A percentile compares a stretch with the other conserved stretches of the same genome.
Conservation (phyloP, 202 grass and related monocot genomes). For the Elaeis oleifera region DNA sequence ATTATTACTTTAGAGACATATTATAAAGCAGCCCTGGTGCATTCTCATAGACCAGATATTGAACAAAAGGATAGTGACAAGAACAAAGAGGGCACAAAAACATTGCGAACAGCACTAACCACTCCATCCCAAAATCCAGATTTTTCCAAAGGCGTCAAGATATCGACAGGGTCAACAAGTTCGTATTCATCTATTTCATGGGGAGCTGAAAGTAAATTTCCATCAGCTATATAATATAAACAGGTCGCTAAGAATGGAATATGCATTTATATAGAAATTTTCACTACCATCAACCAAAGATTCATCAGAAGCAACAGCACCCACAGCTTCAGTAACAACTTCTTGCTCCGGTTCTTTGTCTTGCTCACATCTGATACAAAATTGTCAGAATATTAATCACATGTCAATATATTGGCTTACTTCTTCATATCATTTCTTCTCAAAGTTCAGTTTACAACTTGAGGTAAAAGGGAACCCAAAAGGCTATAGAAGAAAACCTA, state of each 20-base stretch:
- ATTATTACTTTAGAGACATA: slow-evolving; percentile 10
- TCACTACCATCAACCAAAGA: slow-evolving; percentile 45
- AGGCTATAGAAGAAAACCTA: too few relatives aligned
- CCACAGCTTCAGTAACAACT: slow-evolving; percentile 47
- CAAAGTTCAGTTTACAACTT: not conserved
- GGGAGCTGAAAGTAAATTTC: slow-evolving; percentile 51
- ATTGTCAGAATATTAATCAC: slow-evolving; percentile 16
- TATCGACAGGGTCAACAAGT: slow-evolving; percentile 95
- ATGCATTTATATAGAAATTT: too few relatives aligned
- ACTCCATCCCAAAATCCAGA: slow-evolving; percentile 99
- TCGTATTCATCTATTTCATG: slow-evolving; percentile 98
- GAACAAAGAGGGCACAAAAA: not conserved
- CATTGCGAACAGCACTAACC: slow-evolving; percentile 41
- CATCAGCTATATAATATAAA: slow-evolving; percentile 15
- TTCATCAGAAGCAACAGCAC: slow-evolving; percentile 48
- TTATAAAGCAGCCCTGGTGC: not conserved
- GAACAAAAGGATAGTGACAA: slow-evolving; percentile 11
- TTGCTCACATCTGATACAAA: slow-evolving; percentile 79
- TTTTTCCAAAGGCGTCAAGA: slow-evolving; percentile 90
- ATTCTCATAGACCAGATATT: not conserved
- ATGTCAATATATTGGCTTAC: slow-evolving; percentile 7
- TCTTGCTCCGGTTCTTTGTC: slow-evolving; percentile 92
- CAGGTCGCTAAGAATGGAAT: not conserved
- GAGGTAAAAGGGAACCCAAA: too few relatives aligned
- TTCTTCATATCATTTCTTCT: not conserved